Evolutionary conservation across 176 grass and related monocot species (phyloP).

Genomic region (Avena atlantica): DNA sequence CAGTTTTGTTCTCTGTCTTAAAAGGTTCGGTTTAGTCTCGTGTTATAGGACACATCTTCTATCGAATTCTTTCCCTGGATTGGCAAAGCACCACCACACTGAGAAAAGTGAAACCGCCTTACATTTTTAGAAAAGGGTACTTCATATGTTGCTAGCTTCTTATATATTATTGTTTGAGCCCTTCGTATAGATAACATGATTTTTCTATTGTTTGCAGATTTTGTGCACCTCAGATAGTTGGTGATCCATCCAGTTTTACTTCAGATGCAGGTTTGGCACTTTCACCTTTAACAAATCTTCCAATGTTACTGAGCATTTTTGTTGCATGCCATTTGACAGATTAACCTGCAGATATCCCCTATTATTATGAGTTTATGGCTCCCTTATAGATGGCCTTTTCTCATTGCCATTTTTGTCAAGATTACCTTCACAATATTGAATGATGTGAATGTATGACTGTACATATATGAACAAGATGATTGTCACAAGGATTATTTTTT

Average conservation of each 20-base stretch:
- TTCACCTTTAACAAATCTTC: background rate
- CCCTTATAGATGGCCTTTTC: constrained; percentile 13
- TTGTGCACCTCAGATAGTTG: background rate
- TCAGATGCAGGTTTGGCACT: constrained; percentile 15
- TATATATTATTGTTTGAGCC: background rate
- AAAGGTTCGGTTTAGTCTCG: background rate
- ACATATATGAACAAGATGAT: background rate
- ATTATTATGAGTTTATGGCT: background rate
- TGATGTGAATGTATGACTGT: constrained; percentile 10
- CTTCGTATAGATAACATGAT: background rate
- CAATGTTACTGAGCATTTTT: background rate
- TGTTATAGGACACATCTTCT: constrained; percentile 4
- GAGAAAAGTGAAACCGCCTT: too few relatives aligned
- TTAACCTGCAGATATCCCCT: constrained; percentile 5
- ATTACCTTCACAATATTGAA: constrained; percentile 24
- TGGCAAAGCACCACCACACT: background rate
- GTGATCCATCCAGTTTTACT: background rate
- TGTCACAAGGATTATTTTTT: constrained; percentile 17
- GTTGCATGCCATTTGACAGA: constrained; percentile 1
- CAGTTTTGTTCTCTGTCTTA: background rate
- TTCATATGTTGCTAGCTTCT: background rate
- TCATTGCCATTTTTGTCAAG: constrained; percentile 15
- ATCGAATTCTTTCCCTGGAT: background rate
- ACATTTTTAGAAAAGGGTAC: background rate
- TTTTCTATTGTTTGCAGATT: constrained; percentile 14